A percentile compares a stretch with the other conserved stretches of the same genome.
Conservation (phyloP, 805 yeast genomes). For the Candida ortonii region DNA sequence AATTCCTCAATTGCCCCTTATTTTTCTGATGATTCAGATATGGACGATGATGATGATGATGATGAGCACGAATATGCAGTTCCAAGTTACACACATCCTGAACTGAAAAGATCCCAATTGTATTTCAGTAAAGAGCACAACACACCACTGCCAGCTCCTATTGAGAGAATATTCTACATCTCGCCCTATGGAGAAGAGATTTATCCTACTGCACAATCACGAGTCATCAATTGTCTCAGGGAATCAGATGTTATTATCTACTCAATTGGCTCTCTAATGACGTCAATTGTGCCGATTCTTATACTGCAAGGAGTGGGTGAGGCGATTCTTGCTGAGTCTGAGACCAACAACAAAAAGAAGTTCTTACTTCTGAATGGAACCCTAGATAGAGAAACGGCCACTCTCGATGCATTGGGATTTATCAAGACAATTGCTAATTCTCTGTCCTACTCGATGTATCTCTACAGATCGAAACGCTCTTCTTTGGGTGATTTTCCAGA, state of each 20-base stretch:
- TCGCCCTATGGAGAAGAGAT: conserved; percentile 88
- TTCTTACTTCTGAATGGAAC: conserved; percentile 71
- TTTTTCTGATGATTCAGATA: conserved; percentile 5
- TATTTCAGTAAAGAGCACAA: conserved; percentile 61
- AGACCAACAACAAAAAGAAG: conserved; percentile 34
- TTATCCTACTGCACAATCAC: conserved; percentile 65
- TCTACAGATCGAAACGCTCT: conserved; percentile 14
- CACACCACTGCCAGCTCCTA: conserved; percentile 70
- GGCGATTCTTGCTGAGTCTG: conserved; percentile 39
- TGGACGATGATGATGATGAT: conserved; percentile 9
- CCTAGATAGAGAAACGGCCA: conserved; percentile 75
- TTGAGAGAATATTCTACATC: conserved; percentile 70
- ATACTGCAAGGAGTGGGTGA: conserved; percentile 71
- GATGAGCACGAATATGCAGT: conserved; percentile 52
- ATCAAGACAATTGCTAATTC: conserved; percentile 54
- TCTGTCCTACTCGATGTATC: conserved; percentile 48
- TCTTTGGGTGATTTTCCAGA: conserved; percentile 2
- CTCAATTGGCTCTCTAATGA: conserved; percentile 86
- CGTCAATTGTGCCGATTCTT: conserved; percentile 79
- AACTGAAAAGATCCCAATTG: conserved; percentile 67
- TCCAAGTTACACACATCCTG: conserved; percentile 76
- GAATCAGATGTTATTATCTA: conserved; percentile 58
- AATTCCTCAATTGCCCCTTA: no score
- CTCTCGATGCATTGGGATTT: conserved; percentile 60
- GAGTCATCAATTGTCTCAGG: conserved; percentile 52